These are phyloP conservation scores for Xylariaceae sp. DNA, from an alignment of 2,329 filamentous ascomycete genomes.

Conservation along the genomic window DNA sequence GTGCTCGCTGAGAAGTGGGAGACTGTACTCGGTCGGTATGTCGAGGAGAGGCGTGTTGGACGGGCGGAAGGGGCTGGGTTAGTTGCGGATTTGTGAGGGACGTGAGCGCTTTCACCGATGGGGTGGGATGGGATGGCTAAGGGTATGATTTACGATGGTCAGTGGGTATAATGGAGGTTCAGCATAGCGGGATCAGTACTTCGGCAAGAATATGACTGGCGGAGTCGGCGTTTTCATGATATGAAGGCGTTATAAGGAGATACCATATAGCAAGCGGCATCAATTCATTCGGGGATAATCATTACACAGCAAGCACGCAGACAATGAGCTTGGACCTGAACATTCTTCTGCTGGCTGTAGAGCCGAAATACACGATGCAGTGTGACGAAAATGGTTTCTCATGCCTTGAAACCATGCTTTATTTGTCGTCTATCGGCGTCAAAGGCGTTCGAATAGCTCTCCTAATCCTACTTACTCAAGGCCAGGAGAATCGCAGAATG, in stretches of 20 bases:
- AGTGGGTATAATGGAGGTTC: background rate
- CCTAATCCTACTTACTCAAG: conserved; percentile 6
- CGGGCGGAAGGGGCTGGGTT: conserved; percentile 70
- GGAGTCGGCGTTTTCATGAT: background rate
- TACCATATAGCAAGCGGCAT: background rate
- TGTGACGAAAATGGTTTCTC: background rate
- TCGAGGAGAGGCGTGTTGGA: conserved; percentile 50
- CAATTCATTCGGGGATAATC: background rate
- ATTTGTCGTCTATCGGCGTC: conserved; percentile 16
- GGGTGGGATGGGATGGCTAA: background rate
- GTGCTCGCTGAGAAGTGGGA: conserved; percentile 64
- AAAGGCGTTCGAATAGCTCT: conserved; percentile 7
- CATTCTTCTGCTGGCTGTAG: background rate
- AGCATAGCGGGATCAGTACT: background rate
- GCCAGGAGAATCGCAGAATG: conserved; percentile 24
- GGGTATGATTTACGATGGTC: background rate
- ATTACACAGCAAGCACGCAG: background rate
- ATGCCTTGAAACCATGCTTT: conserved; percentile 13
- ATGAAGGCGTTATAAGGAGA: background rate
- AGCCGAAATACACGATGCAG: background rate
- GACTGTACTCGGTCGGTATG: conserved; percentile 49
- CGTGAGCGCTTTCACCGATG: too few relatives aligned
- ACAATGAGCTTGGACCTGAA: background rate
- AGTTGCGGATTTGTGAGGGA: conserved; percentile 41
- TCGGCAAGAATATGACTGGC: background rate